phyloP scores from a whole-genome alignment of 2,329 filamentous ascomycete species.

The Venturia oleaginea region DNA sequence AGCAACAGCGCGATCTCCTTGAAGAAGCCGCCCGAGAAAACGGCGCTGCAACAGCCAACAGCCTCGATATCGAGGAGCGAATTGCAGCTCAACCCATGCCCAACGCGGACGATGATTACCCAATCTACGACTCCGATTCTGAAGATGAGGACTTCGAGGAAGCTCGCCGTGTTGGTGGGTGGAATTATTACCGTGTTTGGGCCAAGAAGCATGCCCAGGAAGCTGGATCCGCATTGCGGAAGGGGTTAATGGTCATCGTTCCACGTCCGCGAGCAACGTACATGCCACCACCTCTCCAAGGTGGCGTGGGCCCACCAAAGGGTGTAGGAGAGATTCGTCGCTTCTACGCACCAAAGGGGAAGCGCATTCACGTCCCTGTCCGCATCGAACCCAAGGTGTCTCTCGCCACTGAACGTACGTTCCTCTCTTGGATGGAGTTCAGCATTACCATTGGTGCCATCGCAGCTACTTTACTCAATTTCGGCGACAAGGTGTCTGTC shows the following conservation, averaged over 20 bases:
- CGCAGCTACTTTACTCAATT: conserved; percentile 33
- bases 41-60: conserved; percentile 24
- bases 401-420: conserved; percentile 92
- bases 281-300: conserved; percentile 30
- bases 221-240: conserved; percentile 28
- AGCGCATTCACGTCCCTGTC: conserved; percentile 79
- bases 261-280: conserved; percentile 34
- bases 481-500: conserved; percentile 20
- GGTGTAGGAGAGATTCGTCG: conserved; percentile 33
- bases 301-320: conserved; percentile 36
- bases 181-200: conserved; percentile 58
- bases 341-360: conserved; percentile 68
- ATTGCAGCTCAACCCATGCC: conserved; percentile 52
- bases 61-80: conserved; percentile 74
- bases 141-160: conserved; percentile 71
- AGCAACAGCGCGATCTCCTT: conserved; percentile 37
- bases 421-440: conserved; percentile 94
- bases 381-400: conserved; percentile 97
- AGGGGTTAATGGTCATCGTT: conserved; percentile 26
- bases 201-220: conserved; percentile 42
- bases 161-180: conserved; percentile 66
- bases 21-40: conserved; percentile 25
- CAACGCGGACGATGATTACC: conserved; percentile 56
- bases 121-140: conserved; percentile 84
- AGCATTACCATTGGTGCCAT: conserved; percentile 74